Base-by-base conservation (phyloP, 1,284 basidiomycete genomes). In the Ceratobasidium sp. region DNA sequence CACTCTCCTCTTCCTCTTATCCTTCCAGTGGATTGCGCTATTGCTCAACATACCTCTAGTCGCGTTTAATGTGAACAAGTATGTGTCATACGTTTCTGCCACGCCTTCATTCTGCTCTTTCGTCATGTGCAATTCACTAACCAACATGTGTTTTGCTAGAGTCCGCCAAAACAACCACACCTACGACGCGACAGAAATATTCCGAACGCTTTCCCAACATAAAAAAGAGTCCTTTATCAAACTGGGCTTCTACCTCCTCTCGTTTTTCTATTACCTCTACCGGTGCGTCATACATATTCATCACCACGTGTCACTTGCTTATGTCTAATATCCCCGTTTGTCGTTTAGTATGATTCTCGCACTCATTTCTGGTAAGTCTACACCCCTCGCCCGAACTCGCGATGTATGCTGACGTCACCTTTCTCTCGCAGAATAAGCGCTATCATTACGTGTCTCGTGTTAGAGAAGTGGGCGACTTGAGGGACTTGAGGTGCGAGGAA, bases 181-280 rank as follows among this genome's bases (percentile, higher is more conserved):
- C 95, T 97, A 98, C 85, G 97, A 99, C 85, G 97, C 97, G 73
- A 99, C 98, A 44, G 98, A 99, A 86, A 99, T 99, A 83, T 99
- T 99, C 90, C 91, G 98, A 82, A 97, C 97, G 80, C 87, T 99
- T 64, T 92, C 94, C 20, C 92, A 90, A 56, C 98, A 99, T 87
- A 99, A 99, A 89, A 98, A 97, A 85, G 97, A 98, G 87, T 93
- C 93, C 83, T 99, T 99, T 84, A 90, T 97, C 86, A 98, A 98
- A 88, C 93, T 98, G 79, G 97, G 95, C 26, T 97, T 97, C 86
- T 98, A 97, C 86, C 91, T 97, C 78, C 88, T 97, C 80, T 96
- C 93, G 67, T 97, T 97, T 90, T 97, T 97, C 90, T 98, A 97
- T 88, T 98, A 97, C 85, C 92, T 98, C 83, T 98, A 98, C 87